Evolutionary conservation across 1,139 yeast species (phyloP).

Genomic region (Scheffersomyces parashehatae): DNA sequence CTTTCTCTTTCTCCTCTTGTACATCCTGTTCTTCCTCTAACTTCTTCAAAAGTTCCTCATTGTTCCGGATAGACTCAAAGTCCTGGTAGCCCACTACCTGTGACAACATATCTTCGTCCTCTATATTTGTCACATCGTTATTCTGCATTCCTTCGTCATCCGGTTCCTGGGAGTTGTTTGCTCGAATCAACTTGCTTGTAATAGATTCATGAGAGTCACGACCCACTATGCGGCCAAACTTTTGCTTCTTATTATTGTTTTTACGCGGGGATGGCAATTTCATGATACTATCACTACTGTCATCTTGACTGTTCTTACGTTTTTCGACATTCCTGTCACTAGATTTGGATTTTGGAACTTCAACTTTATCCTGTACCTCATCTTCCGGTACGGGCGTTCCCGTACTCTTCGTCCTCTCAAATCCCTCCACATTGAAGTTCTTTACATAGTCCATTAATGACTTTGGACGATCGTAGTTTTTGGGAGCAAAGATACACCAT

Average conservation of each 20-base stretch:
- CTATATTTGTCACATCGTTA: constrained; percentile 20
- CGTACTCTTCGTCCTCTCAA: constrained; percentile 1
- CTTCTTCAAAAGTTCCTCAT: constrained; percentile 27
- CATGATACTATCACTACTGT: constrained; percentile 11
- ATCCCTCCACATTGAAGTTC: constrained; percentile 11
- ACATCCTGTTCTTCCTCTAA: constrained; percentile 14
- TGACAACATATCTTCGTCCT: constrained; percentile 23
- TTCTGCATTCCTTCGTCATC: constrained; percentile 11
- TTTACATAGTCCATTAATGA: constrained; percentile 37
- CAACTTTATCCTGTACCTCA: not conserved
- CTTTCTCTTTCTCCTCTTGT: not conserved
- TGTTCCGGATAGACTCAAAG: constrained; percentile 26
- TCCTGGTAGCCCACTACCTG: constrained; percentile 34
- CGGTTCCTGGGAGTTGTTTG: constrained; percentile 7
- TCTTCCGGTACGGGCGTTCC: not conserved
- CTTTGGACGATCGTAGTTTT: constrained; percentile 20
- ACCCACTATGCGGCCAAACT: constrained; percentile 37
- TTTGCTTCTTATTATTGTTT: constrained; percentile 22
- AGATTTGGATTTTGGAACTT: not conserved
- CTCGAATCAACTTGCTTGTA: constrained; percentile 12
- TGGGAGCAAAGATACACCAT: constrained; percentile 59
- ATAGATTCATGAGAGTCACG: constrained; percentile 14
- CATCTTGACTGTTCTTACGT: constrained; percentile 3
- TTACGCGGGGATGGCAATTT: constrained; percentile 45
- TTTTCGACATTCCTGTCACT: not conserved